phyloP scores from a whole-genome alignment of 345 rosid species.

The Syzygium oleosum region DNA sequence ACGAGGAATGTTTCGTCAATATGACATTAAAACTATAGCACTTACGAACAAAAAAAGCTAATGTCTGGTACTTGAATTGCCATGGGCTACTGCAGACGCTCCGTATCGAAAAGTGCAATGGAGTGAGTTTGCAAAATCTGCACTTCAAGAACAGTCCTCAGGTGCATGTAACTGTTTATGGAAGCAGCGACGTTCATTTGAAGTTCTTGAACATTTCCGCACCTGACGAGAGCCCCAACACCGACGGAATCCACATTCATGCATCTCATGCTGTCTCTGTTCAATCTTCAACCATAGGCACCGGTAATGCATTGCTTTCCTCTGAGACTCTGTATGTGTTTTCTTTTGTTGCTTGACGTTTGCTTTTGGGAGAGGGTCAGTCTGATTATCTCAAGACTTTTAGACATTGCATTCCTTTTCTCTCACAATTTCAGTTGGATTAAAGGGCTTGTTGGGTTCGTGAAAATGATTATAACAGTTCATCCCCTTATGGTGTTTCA shows the following conservation, averaged over 20 bases:
- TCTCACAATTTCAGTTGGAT: not conserved
- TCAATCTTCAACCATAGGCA: not conserved
- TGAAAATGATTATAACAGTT: not conserved
- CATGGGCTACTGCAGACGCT: not conserved
- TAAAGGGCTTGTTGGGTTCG: not conserved
- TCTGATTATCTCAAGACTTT: not conserved
- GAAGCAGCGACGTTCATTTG: not conserved
- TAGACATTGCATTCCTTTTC: not conserved
- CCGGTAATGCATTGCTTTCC: conserved; percentile 1
- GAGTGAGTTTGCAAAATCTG: not conserved
- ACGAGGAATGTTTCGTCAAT: too few species aligned
- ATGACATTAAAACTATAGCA: too few species aligned
- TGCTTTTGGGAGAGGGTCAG: not conserved
- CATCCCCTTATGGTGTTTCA: not conserved
- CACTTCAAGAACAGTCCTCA: conserved; percentile 3
- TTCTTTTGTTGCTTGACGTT: not conserved
- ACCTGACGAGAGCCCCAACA: conserved; percentile 30
- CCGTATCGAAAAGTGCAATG: not conserved
- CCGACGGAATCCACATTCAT: conserved; percentile 35
- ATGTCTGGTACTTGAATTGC: not conserved
- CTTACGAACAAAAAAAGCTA: not conserved
- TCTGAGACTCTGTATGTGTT: not conserved
- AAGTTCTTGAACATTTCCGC: not conserved
- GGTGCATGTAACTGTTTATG: not conserved
- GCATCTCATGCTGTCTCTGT: not conserved